A percentile compares a stretch with the other conserved stretches of the same genome.
Conservation (phyloP, 208 protist genomes). For the Blastocrithidia nonstop region DNA sequence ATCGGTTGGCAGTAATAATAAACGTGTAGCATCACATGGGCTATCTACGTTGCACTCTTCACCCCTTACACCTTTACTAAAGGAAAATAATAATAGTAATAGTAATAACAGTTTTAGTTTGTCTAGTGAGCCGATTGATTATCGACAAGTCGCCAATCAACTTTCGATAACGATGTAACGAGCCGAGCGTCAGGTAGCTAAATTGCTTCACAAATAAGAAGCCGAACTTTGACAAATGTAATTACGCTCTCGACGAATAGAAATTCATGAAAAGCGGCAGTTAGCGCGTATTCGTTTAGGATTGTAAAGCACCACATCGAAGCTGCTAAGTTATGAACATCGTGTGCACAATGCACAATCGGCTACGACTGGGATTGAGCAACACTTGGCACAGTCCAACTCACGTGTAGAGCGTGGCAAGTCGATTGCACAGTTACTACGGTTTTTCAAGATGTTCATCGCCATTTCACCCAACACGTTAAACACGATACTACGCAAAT, state of each 20-base stretch:
- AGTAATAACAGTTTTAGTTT: neutral
- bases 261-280: constrained; percentile 52
- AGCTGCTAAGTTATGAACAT: constrained; percentile 67
- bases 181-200: constrained; percentile 28
- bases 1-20: constrained; percentile 1
- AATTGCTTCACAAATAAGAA: constrained; percentile 33
- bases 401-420: constrained; percentile 60
- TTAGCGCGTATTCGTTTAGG: constrained; percentile 59
- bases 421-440: constrained; percentile 51
- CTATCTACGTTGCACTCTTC: too few species aligned
- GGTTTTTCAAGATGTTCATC: constrained; percentile 60
- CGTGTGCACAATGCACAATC: constrained; percentile 67
- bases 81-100: constrained; percentile 5
- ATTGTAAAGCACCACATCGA: constrained; percentile 53
- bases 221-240: constrained; percentile 22
- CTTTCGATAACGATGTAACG: constrained; percentile 30
- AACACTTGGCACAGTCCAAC: constrained; percentile 71
- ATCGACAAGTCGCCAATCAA: constrained; percentile 13
- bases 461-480: constrained; percentile 25
- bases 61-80: too few species aligned
- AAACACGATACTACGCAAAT: constrained; percentile 20
- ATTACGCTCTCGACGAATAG: constrained; percentile 47
- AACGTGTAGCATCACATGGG: neutral
- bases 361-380: constrained; percentile 74
- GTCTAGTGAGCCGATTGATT: constrained; percentile 9